Evolutionary conservation across 345 rosid species (phyloP), one percentile per base, ranked within the genome.

Genomic region (Melaleuca quinquenervia): DNA sequence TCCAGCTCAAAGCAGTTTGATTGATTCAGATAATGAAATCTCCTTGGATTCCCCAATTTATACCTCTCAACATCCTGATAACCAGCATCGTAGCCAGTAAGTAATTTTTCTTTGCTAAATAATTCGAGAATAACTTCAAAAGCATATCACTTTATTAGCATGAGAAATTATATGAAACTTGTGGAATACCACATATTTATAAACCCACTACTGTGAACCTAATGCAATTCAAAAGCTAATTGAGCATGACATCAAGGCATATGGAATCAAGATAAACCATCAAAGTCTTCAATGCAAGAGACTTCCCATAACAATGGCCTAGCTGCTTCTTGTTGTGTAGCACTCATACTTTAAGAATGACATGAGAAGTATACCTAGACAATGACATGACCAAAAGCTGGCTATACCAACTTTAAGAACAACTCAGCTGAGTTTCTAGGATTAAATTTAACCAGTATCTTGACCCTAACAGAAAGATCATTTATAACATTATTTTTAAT

Each of bases 11-110:
- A 95, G 91, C 94, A 97, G 90, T 94, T 93, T 49, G 99, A 93
- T 88, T 94, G 99, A 87, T 97, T 97, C 48, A 97, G 93, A 89
- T 97, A 97, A 85, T 95, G 99, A 88, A 95, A 97, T 53, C 91
- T 90, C 90, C 93, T 93, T 85, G 99, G 95, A 83, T 93, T 92
- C 83, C 94, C 99, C 90, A 97, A 87, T 86, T 93, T 96, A 92
- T 90, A 97, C 91, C 85, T 93, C 90, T 95, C 92, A 84, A 91
- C 88, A 76, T 95, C 97, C 99, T 96, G 93, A 51, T 48, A 83
- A 41, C 41, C 84, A 83, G 58, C 20, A 82, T 70, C 53, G 27
- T 9, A n/a, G 56, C 58, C 15, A n/a, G 41, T 70, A 32, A 70
- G 48, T 70, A 32, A 58, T 29, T 70, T 70, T 70, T 70, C 48